These are phyloP conservation scores for Microcos paniculata DNA, from an alignment of 345 rosid genomes.

Conservation along the genomic window DNA sequence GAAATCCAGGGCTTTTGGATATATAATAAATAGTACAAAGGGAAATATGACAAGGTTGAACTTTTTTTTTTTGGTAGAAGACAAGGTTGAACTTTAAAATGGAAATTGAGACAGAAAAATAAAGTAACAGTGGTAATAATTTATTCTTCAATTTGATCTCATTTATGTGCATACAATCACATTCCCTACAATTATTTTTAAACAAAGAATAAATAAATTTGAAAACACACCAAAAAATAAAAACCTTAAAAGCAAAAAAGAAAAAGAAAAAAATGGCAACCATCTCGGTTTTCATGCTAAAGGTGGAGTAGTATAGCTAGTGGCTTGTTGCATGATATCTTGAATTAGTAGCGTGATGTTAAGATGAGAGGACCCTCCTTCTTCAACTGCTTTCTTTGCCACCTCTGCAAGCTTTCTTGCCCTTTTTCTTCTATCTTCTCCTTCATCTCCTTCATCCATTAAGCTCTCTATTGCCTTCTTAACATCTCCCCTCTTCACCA, in stretches of 20 bases:
- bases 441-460: conserved; percentile 46
- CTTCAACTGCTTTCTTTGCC: conserved; percentile 38
- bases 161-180: no score
- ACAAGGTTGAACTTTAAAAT: no score
- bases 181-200: no score
- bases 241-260: not conserved
- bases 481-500: conserved; percentile 45
- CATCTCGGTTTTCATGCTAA: not conserved
- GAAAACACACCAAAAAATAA: no score
- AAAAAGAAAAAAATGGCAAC: not conserved
- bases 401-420: conserved; percentile 30
- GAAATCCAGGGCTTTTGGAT: no score
- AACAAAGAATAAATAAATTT: no score
- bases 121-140: no score
- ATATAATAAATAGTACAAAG: no score
- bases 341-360: conserved; percentile 32
- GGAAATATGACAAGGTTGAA: no score
- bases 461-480: conserved; percentile 32
- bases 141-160: no score
- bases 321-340: conserved; percentile 20
- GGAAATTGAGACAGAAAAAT: no score
- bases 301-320: not conserved
- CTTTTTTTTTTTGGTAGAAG: no score
- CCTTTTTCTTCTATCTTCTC: conserved; percentile 35
- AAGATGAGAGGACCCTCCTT: conserved; percentile 56